Percentiles rank a stretch among this genome's conserved stretches.
Conservation (phyloP, 306 rosid genomes). For the Lathyrus aphaca region DNA sequence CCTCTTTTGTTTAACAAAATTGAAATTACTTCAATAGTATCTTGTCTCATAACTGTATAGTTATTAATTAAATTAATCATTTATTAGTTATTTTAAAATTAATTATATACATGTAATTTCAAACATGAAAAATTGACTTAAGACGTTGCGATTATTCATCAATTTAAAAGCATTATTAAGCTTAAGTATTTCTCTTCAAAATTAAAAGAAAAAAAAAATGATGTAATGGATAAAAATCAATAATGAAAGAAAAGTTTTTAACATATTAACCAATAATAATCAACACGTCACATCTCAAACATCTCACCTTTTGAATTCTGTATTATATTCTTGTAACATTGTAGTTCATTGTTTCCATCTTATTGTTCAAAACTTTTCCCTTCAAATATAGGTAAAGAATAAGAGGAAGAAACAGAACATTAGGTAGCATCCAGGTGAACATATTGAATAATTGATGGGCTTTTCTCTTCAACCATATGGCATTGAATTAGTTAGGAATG, state of each 20-base stretch:
- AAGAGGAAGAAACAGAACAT: background rate
- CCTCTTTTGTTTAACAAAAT: too few species aligned
- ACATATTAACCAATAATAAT: background rate
- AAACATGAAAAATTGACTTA: too few species aligned
- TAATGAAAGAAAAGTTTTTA: background rate
- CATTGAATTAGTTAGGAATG: slow-evolving; percentile 35
- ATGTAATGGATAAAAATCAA: too few species aligned
- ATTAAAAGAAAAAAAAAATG: too few species aligned
- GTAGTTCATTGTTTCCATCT: background rate
- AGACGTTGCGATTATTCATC: too few species aligned
- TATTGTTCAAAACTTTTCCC: background rate
- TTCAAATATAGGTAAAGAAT: slow-evolving; percentile 23
- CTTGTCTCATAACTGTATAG: too few species aligned
- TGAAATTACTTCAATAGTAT: too few species aligned
- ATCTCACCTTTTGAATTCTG: background rate
- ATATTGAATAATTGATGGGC: slow-evolving; percentile 35
- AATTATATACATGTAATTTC: too few species aligned
- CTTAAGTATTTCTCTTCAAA: too few species aligned
- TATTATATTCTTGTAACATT: background rate
- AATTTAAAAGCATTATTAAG: too few species aligned
- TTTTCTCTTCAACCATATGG: slow-evolving; percentile 1
- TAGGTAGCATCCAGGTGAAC: slow-evolving; percentile 20
- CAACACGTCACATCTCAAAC: background rate
- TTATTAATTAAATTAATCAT: too few species aligned
- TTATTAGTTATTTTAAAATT: too few species aligned